Conservation (phyloP, 257 asterid species). For the Solanum clarkiae region DNA sequence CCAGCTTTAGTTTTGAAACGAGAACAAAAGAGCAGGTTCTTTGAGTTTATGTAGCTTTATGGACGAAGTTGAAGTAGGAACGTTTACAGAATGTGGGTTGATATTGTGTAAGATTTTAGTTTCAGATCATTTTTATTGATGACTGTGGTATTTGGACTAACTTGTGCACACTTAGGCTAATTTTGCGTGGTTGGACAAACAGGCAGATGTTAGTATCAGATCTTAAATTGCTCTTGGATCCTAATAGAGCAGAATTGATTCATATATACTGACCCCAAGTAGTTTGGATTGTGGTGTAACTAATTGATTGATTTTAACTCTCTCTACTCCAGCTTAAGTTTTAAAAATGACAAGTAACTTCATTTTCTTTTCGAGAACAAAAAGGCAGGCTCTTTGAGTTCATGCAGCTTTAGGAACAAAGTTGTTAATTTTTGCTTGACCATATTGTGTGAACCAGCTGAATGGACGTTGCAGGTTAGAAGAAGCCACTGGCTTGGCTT, state of each 20-base stretch:
- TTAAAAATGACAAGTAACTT: neutral
- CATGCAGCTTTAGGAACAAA: neutral
- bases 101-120: neutral
- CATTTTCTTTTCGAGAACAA: neutral
- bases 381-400: neutral
- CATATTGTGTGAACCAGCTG: neutral
- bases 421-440: neutral
- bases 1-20: neutral
- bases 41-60: neutral
- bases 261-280: neutral
- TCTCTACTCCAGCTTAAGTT: neutral
- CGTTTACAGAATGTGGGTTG: neutral
- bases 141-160: neutral
- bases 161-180: neutral
- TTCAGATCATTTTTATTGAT: neutral
- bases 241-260: neutral
- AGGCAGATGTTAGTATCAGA: neutral
- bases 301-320: neutral
- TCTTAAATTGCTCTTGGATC: neutral
- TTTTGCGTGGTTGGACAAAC: neutral
- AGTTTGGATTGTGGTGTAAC: neutral
- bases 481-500: slow-evolving; percentile 96
- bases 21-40: neutral
- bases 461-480: slow-evolving; percentile 58
- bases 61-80: neutral